Evolutionary conservation across 1,284 basidiomycete species (phyloP).

Genomic region (Hortiboletus rubellus): DNA sequence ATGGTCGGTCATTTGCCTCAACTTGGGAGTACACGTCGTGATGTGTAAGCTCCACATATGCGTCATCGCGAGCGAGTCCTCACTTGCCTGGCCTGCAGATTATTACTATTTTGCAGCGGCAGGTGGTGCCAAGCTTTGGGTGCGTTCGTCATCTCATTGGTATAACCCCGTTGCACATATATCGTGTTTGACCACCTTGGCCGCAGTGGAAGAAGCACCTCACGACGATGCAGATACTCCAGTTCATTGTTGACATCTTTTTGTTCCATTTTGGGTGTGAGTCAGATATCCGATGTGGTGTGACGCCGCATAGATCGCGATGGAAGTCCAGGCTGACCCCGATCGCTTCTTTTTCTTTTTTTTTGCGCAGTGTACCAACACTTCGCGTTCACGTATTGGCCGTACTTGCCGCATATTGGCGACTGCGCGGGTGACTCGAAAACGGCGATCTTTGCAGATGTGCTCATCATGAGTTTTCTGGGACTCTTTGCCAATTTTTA

Average conservation of each 20-base stretch:
- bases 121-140: conserved; percentile 92
- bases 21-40: conserved; percentile 91
- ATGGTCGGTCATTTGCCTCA: conserved; percentile 92
- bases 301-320: neutral
- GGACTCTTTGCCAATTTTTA: conserved; percentile 90
- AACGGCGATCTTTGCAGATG: conserved; percentile 85
- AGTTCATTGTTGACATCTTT: conserved; percentile 88
- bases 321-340: conserved; percentile 8
- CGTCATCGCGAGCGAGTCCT: neutral
- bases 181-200: conserved; percentile 6
- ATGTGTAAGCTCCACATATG: conserved; percentile 75
- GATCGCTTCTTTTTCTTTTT: neutral
- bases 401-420: conserved; percentile 64
- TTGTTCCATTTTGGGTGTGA: conserved; percentile 89
- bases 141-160: conserved; percentile 38
- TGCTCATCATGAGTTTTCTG: conserved; percentile 84
- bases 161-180: conserved; percentile 1
- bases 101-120: conserved; percentile 97
- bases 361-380: conserved; percentile 72
- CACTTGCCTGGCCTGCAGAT: conserved; percentile 48
- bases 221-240: conserved; percentile 92
- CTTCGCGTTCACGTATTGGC: conserved; percentile 67
- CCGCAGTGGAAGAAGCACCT: conserved; percentile 92
- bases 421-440: conserved; percentile 86
- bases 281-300: conserved; percentile 37